Evolutionary conservation across 1,284 basidiomycete genomes (phyloP), one percentile per base, ranked within the genome.

Genomic region (Sporisorium exsertum): DNA sequence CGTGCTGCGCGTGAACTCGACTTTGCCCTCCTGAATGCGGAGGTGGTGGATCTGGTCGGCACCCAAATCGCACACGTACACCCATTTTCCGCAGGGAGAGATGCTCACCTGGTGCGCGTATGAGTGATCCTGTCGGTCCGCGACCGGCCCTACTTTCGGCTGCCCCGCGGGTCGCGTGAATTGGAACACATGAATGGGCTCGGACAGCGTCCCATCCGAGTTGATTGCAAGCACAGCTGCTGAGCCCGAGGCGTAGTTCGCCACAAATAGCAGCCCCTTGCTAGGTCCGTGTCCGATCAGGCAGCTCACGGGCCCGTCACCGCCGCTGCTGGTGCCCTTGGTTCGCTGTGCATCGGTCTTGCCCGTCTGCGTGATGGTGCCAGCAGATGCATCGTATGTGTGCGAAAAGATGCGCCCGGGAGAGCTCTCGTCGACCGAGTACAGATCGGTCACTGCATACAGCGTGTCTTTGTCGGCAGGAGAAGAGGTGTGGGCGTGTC

Each of bases 101-200:
- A 72, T 60, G 47, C 57, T 45, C 18, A 73, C 77, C 49, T 83
- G 74, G 50, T 83, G 81, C 10, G 81, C 79, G 33, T 83, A 83
- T 16, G 61, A 64, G 20, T 77, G 70, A 46, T 79, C 75, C 63
- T 83, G 80, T 20, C 80, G 50, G 24, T 68, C 57, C 15, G 60
- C 32, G 6, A 83, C 80, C 1, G 81, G 79, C 12, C 80, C 81
- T 9, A 66, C 40, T 16, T 64, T 61, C 0, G 53, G 70, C 47
- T 43, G 64, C 2, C 7, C 43, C 24, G 51, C 18, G 3, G 57
- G 63, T 22, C 62, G 54, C 0, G 33, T 60, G 42, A 80, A 81
- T 40, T 81, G 72, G 50, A 79, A 63, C 13, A 72, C 57, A 24
- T 67, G 5, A 5, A 18, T 27, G 5, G 58, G 51, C 49, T 64